Base-by-base conservation (phyloP, 345 rosid species). In the Arabis alpina region DNA sequence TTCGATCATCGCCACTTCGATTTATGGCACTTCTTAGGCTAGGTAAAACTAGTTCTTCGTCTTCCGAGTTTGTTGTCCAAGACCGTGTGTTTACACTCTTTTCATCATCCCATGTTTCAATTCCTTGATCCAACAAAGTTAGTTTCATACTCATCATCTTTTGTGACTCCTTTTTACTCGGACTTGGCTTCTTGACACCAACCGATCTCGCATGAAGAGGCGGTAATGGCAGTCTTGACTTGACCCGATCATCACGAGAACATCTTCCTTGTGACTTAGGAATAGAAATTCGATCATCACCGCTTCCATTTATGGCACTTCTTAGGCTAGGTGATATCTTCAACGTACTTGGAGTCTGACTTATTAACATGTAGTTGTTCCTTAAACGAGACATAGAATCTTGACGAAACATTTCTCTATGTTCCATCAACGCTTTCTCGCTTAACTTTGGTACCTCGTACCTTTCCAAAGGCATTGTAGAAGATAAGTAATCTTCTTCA, bases 61-160 rank as follows among this genome's bases (percentile, higher is more conserved):
- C 55, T 54, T 80, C 82, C 0, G 40, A 75, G 28, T 53, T 41
- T 48, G 50, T 19, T 19, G 23, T 69, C 11, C 25, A 55, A 27
- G 76, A 45, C 8, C 16, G 54, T 5, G 76, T 16, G 36, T 40
- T 14, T 32, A n/a, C 61, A 68, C 32, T 34, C 19, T 68, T 61
- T 3, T 4, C 75, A 10, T 63, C 61, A 2, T 48, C 63, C 27
- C 60, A 61, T 8, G 44, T 8, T 27, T 64, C 71, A 10, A 45
- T 39, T 59, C 47, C 79, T 66, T 77, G 61, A 36, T 64, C 77
- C 30, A 43, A 5, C 49, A 75, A 52, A 52, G 75, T 72, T 25
- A 72, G 80, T 70, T 42, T 77, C 23, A 19, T 19, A 19, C 23
- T 19, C 60, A 62, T 57, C 51, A 49, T 72, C 8, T 1, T 27